Evolutionary conservation across 495 filamentous ascomycete genomes (phyloP), one percentile per base, ranked within the genome.

Genomic region (Neurospora intermedia): DNA sequence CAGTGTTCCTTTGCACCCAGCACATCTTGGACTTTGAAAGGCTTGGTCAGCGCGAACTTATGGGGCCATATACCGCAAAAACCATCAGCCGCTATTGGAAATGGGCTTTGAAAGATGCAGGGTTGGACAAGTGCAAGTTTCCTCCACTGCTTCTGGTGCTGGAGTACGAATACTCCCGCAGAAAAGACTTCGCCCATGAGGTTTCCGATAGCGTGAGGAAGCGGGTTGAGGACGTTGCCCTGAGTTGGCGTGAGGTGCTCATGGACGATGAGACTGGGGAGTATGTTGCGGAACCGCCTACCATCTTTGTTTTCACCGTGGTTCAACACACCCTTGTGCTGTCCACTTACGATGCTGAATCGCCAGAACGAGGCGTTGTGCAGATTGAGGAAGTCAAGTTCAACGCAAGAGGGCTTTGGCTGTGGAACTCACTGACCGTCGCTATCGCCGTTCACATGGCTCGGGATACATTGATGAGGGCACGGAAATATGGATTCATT

Each of bases 371-470:
- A 45, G 71, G 73, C 20, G 73, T 81, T 4, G 72, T 80, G 5
- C 70, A 74, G 16, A 41, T 80, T 6, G 75, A 78, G 39, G 69
- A 73, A 43, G 31, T 80, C 43, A 42, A 13, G 2, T 54, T 81
- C 23, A 79, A 77, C 39, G 75, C 77, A 6, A 73, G 77, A 35
- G 76, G 77, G 2, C 71, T 74, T 59, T 81, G 78, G 78, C 75
- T 80, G 5, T 81, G 80, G 80, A 80, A 81, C 35, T 78, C 80
- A 6, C 40, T 81, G 42, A 77, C 78, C 13, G 43, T 81, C 39
- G 80, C 80, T 5, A 74, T 81, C 15, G 76, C 79, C 4, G 71
- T 80, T 66, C 76, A 78, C 62, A 70, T 79, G 66, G 74, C 72
- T 16, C 42, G 77, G 35, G 77, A 78, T 27, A 69, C 69, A 48